A percentile compares a stretch with the other conserved stretches of the same genome.
These are phyloP conservation scores for Eucalyptus shirleyi DNA, from an alignment of 345 rosid genomes.

Conservation along the genomic window DNA sequence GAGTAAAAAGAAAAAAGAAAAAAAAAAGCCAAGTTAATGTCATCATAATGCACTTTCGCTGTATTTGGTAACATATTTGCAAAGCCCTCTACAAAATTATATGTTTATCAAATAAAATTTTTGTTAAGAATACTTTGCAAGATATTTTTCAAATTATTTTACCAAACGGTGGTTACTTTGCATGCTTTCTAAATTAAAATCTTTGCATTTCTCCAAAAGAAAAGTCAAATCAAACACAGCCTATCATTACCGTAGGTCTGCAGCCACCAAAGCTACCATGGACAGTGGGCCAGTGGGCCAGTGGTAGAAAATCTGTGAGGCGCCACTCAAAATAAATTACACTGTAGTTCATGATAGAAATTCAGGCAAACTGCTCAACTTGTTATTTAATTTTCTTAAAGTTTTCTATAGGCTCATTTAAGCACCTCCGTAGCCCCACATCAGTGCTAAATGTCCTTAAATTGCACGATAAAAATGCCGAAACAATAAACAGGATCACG, in stretches of 20 bases:
- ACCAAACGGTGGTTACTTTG: accelerated
- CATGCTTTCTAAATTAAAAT: no score
- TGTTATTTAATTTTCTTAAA: no score
- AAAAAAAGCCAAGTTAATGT: no score
- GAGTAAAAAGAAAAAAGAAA: accelerated
- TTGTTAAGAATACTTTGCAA: accelerated
- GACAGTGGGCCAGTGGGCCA: neutral
- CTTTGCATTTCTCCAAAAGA: accelerated
- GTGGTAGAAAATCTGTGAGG: no score
- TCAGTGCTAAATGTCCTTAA: neutral
- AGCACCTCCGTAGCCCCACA: neutral
- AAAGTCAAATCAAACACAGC: no score
- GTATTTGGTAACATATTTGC: no score
- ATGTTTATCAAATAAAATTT: no score
- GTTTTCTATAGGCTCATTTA: neutral
- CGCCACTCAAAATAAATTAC: no score
- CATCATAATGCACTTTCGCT: no score
- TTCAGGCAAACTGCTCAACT: neutral
- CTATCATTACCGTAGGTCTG: accelerated
- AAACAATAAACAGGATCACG: neutral
- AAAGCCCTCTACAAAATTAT: no score
- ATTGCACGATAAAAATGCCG: neutral
- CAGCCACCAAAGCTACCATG: neutral
- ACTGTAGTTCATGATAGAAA: neutral
- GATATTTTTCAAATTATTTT: no score